A percentile compares a stretch with the other conserved stretches of the same genome.
These are phyloP conservation scores for Aspergillus bridgeri DNA, from an alignment of 495 filamentous ascomycete genomes.

Conservation along the genomic window DNA sequence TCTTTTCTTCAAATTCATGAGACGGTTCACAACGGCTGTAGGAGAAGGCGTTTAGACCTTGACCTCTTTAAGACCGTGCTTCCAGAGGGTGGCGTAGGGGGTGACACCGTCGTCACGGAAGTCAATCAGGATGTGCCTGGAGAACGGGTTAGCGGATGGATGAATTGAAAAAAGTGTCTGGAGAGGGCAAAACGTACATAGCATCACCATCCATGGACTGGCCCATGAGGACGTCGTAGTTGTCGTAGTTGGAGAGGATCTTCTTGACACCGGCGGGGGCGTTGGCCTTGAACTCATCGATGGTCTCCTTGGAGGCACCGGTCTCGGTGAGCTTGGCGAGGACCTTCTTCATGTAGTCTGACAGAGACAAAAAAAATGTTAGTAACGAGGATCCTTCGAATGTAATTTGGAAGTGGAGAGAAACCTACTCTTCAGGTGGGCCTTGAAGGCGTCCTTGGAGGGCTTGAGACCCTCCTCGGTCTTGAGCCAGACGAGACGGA, in stretches of 20 bases:
- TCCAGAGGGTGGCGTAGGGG: constrained; percentile 89
- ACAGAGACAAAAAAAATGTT: neutral
- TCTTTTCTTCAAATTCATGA: constrained; percentile 31
- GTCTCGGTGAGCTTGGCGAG: constrained; percentile 62
- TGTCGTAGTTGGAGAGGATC: constrained; percentile 79
- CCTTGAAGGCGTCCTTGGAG: constrained; percentile 73
- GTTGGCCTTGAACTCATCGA: constrained; percentile 74
- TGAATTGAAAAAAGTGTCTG: no score
- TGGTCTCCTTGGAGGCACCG: constrained; percentile 56
- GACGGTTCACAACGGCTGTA: constrained; percentile 25
- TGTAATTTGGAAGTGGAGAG: neutral
- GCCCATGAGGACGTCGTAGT: constrained; percentile 92
- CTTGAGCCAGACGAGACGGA: constrained; percentile 73
- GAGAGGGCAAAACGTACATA: constrained; percentile 59
- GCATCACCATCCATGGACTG: constrained; percentile 86
- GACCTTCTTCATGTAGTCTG: constrained; percentile 88
- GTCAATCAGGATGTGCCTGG: constrained; percentile 88
- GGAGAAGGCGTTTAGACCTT: constrained; percentile 72
- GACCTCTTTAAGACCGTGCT: constrained; percentile 83
- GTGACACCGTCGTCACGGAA: constrained; percentile 95
- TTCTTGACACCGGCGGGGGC: constrained; percentile 71
- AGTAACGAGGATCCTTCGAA: neutral
- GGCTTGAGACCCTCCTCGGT: constrained; percentile 59
- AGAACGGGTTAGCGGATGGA: constrained; percentile 16
- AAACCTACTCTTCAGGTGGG: constrained; percentile 74